phyloP scores from a whole-genome alignment of 805 yeast species.

The Yamadazyma insecticola region DNA sequence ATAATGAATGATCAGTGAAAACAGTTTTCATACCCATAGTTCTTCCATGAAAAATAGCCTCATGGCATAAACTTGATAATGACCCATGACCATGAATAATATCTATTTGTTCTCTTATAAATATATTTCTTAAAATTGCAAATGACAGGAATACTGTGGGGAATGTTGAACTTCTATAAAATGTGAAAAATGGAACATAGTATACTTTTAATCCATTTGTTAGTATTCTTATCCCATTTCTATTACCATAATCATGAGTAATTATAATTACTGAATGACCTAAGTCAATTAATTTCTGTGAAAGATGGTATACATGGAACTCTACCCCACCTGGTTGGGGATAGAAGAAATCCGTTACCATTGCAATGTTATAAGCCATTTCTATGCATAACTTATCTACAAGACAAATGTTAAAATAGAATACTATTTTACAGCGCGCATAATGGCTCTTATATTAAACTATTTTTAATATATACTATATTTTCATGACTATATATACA shows the following conservation, averaged over 20 bases:
- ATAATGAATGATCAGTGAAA: conserved; percentile 92
- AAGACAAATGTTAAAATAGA: too few relatives aligned
- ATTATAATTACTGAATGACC: conserved; percentile 86
- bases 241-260: conserved; percentile 81
- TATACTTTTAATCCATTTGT: conserved; percentile 92
- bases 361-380: conserved; percentile 28
- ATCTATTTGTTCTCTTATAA: conserved; percentile 79
- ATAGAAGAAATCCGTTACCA: conserved; percentile 96
- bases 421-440: too few relatives aligned
- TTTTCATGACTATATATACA: conserved; percentile 1
- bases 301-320: conserved; percentile 85
- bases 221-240: conserved; percentile 77
- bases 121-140: conserved; percentile 79
- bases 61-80: conserved; percentile 80
- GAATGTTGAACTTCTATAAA: conserved; percentile 79
- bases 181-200: conserved; percentile 75
- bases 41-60: conserved; percentile 84
- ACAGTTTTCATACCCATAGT: conserved; percentile 91
- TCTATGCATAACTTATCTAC: too few relatives aligned
- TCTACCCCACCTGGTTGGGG: conserved; percentile 99
- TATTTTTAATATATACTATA: neutral
- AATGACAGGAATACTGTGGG: conserved; percentile 89
- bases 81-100: conserved; percentile 96
- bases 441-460: too few relatives aligned
- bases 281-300: conserved; percentile 70